Evolutionary conservation across 2,329 filamentous ascomycete genomes (phyloP), one percentile per base, ranked within the genome.

Genomic region (Beauveria sp.): DNA sequence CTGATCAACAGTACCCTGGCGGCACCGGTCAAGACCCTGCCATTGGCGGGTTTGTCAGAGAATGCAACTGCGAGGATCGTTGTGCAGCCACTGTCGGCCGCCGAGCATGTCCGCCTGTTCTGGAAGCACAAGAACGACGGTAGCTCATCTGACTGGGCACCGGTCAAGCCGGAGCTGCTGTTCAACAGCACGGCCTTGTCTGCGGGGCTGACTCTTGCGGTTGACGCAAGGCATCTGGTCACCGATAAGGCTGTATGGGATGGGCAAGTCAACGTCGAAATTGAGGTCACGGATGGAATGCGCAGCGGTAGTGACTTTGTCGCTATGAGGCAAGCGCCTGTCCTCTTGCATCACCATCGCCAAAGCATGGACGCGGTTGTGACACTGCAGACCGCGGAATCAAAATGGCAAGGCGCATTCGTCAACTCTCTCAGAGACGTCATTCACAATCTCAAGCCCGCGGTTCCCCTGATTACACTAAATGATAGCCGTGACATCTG

Each of bases 401-500:
- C 41, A 3, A 18, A n/a, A 20, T 43, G 41, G 41, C 41, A 43
- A 8, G 16, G 18, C 7, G 3, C 16, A 20, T 43, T 43, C 41
- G 41, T 43, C 18, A 43, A 20, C 4, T 9, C 41, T 20, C 41
- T 43, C 41, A 9, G n/a, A 20, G 18, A n/a, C 18, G 10, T 43
- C 18, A 43, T 43, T 20, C 18, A 20, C n/a, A 20, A 20, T 7
- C 41, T 43, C 2, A n/a, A 18, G 9, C n/a, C 41, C 7, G 18
- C 7, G 7, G 18, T 43, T 43, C n/a, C 41, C 18, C 7, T 43
- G 18, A 8, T 43, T 2, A 10, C n/a, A 8, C n/a, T 43, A 0
- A 43, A 43, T n/a, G 41, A 43, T 10, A 20, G 18, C 41, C 18
- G n/a, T 43, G 72, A 74, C 57, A 63, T 70, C 46, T 75, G 72